Percentiles rank a stretch among this genome's conserved stretches.
phyloP scores from a whole-genome alignment of 345 rosid genomes.

The Cardamine occulta region DNA sequence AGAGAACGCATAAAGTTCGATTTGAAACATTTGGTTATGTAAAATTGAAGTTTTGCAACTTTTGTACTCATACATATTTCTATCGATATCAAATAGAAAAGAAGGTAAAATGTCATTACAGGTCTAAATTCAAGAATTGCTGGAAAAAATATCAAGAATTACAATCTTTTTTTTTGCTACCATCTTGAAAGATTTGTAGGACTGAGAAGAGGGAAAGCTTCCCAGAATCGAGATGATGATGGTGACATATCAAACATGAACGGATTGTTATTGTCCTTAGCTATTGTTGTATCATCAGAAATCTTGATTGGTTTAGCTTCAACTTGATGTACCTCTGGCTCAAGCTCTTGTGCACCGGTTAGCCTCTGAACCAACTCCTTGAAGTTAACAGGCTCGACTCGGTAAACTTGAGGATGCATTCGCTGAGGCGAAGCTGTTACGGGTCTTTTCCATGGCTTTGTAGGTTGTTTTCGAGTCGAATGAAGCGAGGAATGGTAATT shows the following conservation, averaged over 20 bases:
- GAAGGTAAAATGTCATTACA: neutral
- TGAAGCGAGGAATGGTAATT: conserved; percentile 53
- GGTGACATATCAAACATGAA: conserved; percentile 54
- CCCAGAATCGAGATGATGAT: conserved; percentile 55
- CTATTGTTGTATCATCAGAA: neutral
- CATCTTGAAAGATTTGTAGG: conserved; percentile 64
- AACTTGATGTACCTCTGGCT: neutral
- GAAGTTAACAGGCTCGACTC: conserved; percentile 78
- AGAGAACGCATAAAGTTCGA: neutral
- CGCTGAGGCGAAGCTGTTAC: conserved; percentile 65
- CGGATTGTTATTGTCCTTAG: conserved; percentile 35
- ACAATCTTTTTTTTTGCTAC: conserved; percentile 42
- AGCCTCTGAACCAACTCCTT: conserved; percentile 81
- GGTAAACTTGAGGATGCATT: conserved; percentile 64
- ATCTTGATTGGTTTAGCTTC: conserved; percentile 33
- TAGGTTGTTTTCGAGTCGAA: conserved; percentile 54
- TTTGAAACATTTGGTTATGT: conserved; percentile 7
- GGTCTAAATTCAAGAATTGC: conserved; percentile 1
- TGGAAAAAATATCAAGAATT: neutral
- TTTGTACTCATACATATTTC: neutral
- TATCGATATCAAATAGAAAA: neutral
- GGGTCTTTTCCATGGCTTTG: conserved; percentile 72
- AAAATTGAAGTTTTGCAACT: neutral
- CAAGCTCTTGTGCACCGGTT: conserved; percentile 57
- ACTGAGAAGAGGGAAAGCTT: conserved; percentile 57